These are phyloP conservation scores for Podila epicladia DNA, from an alignment of 192 early-diverging fungal genomes.

Conservation along the genomic window DNA sequence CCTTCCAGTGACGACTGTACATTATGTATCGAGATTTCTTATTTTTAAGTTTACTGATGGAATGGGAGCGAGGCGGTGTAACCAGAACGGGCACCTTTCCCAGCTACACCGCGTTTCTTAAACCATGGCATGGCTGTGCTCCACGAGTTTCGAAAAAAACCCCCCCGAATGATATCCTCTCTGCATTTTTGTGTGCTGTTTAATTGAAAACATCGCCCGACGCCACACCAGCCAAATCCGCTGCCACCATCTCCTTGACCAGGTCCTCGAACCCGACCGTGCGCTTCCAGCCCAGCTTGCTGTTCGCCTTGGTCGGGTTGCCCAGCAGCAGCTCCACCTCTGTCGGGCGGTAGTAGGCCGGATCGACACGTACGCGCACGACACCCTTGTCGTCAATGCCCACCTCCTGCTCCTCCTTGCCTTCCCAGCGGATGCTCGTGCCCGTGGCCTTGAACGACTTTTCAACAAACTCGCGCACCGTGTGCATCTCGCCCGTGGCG, in stretches of 20 bases:
- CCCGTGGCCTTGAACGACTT: conserved; percentile 76
- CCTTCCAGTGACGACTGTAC: too few species aligned
- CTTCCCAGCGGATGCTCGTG: conserved; percentile 72
- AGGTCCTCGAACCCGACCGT: conserved; percentile 76
- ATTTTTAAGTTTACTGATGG: too few species aligned
- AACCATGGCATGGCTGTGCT: not conserved
- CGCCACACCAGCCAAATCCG: conserved; percentile 62
- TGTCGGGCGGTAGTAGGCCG: conserved; percentile 83
- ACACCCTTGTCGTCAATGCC: conserved; percentile 65
- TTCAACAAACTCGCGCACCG: conserved; percentile 78
- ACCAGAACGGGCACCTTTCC: too few species aligned
- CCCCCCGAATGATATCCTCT: too few species aligned
- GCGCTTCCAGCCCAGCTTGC: conserved; percentile 71
- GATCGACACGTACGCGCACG: conserved; percentile 71
- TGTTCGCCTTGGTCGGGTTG: conserved; percentile 76
- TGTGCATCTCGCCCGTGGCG: conserved; percentile 85
- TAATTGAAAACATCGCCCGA: conserved; percentile 40
- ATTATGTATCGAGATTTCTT: too few species aligned
- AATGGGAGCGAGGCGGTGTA: too few species aligned
- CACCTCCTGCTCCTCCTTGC: conserved; percentile 67
- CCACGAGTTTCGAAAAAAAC: not conserved
- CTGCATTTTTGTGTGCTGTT: not conserved
- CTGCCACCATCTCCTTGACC: conserved; percentile 72
- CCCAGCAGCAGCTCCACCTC: conserved; percentile 82
- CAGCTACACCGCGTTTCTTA: too few species aligned